Base-by-base conservation (phyloP, 2,329 filamentous ascomycete species). In the Talaromyces piceae region DNA sequence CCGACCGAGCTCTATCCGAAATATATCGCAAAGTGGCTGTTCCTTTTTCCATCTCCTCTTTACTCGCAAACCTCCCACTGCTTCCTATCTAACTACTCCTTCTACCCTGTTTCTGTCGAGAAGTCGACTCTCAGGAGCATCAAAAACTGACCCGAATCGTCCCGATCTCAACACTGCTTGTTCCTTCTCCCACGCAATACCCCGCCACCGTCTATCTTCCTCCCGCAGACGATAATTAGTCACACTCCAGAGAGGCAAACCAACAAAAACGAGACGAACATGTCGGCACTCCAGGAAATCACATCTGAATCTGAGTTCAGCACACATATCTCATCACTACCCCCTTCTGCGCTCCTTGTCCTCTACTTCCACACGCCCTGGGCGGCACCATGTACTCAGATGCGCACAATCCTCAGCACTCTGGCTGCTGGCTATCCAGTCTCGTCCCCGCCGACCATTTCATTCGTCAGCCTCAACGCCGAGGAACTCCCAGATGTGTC, bases 311-410 rank as follows among this genome's bases (percentile, higher is more conserved):
- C 78, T 59, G 82, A 83, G 61, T 96, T 93, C 83, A 76, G 83
- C 58, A 73, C 81, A 58, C 78, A 86, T 64, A 75, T 88, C 56
- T 75, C 77, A 56, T 77, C 81, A 39, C 77, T 91, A 12, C 80
- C 87, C 9, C 65, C 84, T 2, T 79, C 83, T 13, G 82, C 87
- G 13, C 81, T 96, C 54, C 78, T 91, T 56, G 78, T 96, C 64
- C 82, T 95, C 65, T 96, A 91, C 68, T 98, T 98, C 77, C 87
- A 97, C 69, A 90, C 93, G 18, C 87, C 91, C 58, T 98, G 93
- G 93, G 93, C 93, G 26, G 90, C 90, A 54, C 93, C 93, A 43
- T 97, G 93, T 77, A 84, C 87, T 57, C 90, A 96, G 73, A 97
- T 97, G 91, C 82, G 81, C 59, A 87, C 84, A 47, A 87, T 97